Evolutionary conservation across 2,329 filamentous ascomycete genomes (phyloP), one percentile per base, ranked within the genome.

Genomic region (Anthostomella pinea): DNA sequence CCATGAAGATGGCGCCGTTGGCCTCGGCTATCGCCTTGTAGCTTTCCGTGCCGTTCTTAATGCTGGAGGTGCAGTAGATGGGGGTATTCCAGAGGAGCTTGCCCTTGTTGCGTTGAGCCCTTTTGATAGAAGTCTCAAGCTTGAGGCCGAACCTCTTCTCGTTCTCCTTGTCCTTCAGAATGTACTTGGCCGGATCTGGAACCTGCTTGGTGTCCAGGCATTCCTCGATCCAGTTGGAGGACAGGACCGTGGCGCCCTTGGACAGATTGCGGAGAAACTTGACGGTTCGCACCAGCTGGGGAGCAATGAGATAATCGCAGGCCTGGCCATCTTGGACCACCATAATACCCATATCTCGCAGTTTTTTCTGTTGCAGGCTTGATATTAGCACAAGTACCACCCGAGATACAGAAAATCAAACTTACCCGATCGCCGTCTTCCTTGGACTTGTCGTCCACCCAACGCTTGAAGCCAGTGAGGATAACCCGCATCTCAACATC

Each of bases 221-320:
- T 16, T 77, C 72, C 38, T 91, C 85, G 39, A 98, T 78, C 60
- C 88, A 98, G 7, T 77, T 73, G 1, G 83, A 85, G 29, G 81
- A 81, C 35, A 97, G 75, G 27, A 97, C 77, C 2, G 77, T 74
- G 1, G 89, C 87, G 1, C 86, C 89, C 41, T 80, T 81, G 13
- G 93, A 89, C 18, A 98, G 68, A 9, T 89, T 88, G 43, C 83
- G 85, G 32, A 97, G 81, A 58, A 98, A 98, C 58, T 98, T 98
- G 59, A 87, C 81, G 0, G 93, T 98, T 23, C 93, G 84, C 21
- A 96, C 79, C 43, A 97, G 80, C 26, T 81, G 77, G 1, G 91
- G 93, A 3, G 91, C 91, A 21, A 88, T 89, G 8, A 98, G 77
- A 58, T 95, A 87, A 52, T 91, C 87, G 58, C 87, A 93, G 28